These are phyloP conservation scores for Podospora pseudocomata DNA, from an alignment of 495 filamentous ascomycete species.

Conservation along the genomic window DNA sequence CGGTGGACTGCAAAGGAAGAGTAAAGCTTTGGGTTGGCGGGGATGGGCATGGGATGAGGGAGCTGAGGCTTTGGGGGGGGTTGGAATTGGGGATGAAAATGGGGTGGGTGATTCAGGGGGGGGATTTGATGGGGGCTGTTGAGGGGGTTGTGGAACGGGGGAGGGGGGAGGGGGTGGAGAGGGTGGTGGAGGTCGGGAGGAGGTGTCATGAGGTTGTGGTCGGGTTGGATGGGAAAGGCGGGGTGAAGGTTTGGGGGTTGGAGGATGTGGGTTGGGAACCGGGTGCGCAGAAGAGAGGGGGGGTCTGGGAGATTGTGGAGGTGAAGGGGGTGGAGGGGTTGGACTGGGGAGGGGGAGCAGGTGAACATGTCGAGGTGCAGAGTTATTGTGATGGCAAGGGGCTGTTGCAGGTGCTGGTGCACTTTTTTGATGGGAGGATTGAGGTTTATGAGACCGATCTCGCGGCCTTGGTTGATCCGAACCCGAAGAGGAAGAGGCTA, in stretches of 20 bases:
- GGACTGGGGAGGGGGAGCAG: slow-evolving; percentile 38
- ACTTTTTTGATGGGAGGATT: slow-evolving; percentile 82
- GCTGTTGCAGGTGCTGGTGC: slow-evolving; percentile 71
- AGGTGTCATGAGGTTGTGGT: slow-evolving; percentile 83
- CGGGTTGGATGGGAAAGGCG: slow-evolving; percentile 75
- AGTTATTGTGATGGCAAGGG: slow-evolving; percentile 65
- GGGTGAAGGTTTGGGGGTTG: slow-evolving; percentile 92
- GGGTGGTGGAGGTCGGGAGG: slow-evolving; percentile 82
- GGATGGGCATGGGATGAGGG: slow-evolving; percentile 66
- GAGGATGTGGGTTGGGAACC: slow-evolving; percentile 81
- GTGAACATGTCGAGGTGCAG: slow-evolving; percentile 64
- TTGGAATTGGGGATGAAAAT: slow-evolving; percentile 60
- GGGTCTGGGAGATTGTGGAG: slow-evolving; percentile 85
- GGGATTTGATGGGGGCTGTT: slow-evolving; percentile 71
- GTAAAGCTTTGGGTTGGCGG: slow-evolving; percentile 80
- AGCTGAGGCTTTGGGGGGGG: slow-evolving; percentile 75
- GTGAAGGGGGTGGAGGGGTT: slow-evolving; percentile 56
- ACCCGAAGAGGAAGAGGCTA: slow-evolving; percentile 61
- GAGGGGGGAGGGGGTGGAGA: slow-evolving; percentile 63
- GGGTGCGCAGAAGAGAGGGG: slow-evolving; percentile 55
- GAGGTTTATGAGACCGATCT: slow-evolving; percentile 76
- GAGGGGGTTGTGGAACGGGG: slow-evolving; percentile 68
- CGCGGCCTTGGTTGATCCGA: slow-evolving; percentile 77
- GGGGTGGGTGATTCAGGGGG: slow-evolving; percentile 81
- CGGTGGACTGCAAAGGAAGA: slow-evolving; percentile 78